Evolutionary conservation across 2,329 filamentous ascomycete genomes (phyloP).

Genomic region (Aspergillus candidus): DNA sequence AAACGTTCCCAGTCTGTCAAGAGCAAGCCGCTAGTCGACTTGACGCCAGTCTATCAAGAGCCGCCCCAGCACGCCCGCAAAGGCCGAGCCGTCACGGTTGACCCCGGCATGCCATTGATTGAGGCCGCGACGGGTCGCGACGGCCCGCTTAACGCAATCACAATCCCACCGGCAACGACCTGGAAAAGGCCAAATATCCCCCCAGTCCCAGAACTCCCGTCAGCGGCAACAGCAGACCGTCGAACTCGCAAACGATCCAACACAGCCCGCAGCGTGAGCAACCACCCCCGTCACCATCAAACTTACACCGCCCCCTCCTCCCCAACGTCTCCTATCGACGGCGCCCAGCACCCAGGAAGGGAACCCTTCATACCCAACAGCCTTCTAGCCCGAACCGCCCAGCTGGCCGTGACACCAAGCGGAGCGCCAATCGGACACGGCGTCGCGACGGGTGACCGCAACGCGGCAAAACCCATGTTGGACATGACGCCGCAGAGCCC

Average conservation of each 20-base stretch:
- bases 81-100: constrained; percentile 40
- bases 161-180: constrained; percentile 34
- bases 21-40: constrained; percentile 60
- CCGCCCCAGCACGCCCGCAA: constrained; percentile 44
- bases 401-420: constrained; percentile 11
- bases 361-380: constrained; percentile 32
- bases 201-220: constrained; percentile 8
- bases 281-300: constrained; percentile 11
- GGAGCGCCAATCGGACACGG: constrained; percentile 29
- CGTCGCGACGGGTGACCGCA: constrained; percentile 35
- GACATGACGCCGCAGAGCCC: constrained; percentile 37
- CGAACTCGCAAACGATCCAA: constrained; percentile 29
- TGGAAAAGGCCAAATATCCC: constrained; percentile 30
- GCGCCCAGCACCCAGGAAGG: constrained; percentile 7
- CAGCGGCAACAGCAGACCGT: constrained; percentile 6
- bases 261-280: constrained; percentile 26
- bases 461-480: constrained; percentile 37
- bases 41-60: constrained; percentile 60
- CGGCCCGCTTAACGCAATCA: constrained; percentile 23
- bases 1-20: constrained; percentile 43
- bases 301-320: constrained; percentile 6
- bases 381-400: constrained; percentile 29
- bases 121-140: constrained; percentile 40
- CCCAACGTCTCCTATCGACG: constrained; percentile 8
- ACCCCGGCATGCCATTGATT: constrained; percentile 33